Evolutionary conservation across 306 rosid genomes (phyloP).

Genomic region (Quercus dentata): DNA sequence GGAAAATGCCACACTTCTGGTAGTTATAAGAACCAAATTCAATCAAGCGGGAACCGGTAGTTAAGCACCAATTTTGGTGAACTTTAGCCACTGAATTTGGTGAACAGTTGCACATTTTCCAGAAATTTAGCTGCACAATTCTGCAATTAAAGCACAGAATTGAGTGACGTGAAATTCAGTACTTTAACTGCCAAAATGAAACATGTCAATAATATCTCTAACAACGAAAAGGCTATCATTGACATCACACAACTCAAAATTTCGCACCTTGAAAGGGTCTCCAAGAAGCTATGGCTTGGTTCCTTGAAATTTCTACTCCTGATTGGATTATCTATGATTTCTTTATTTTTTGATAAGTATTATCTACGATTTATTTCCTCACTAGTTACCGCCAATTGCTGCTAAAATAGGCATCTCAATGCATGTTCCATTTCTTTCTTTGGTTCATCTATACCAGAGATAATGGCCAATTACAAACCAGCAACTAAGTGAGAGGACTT

Average conservation of each 20-base stretch:
- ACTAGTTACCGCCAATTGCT: constrained; percentile 11
- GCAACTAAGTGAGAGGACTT: constrained; percentile 1
- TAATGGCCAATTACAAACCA: background rate
- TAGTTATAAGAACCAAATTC: too few relatives aligned
- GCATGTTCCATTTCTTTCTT: background rate
- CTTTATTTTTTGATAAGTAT: background rate
- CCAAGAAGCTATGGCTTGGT: background rate
- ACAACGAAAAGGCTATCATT: constrained; percentile 36
- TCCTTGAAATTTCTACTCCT: constrained; percentile 21
- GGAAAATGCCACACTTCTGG: too few relatives aligned
- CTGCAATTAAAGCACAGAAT: too few relatives aligned
- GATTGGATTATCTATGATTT: constrained; percentile 54
- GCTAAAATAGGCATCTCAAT: constrained; percentile 7
- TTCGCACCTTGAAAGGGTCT: constrained; percentile 35
- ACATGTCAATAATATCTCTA: constrained; percentile 20
- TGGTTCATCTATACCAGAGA: too few relatives aligned
- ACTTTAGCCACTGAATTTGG: too few relatives aligned
- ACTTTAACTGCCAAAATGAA: too few relatives aligned
- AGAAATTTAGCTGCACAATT: too few relatives aligned
- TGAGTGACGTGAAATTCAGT: too few relatives aligned
- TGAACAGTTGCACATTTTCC: too few relatives aligned
- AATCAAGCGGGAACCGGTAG: too few relatives aligned
- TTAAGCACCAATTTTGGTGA: too few relatives aligned
- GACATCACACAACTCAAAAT: constrained; percentile 33
- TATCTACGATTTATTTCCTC: background rate